Conservation (phyloP, 768 basidiomycete genomes). For the Megacollybia marginata region DNA sequence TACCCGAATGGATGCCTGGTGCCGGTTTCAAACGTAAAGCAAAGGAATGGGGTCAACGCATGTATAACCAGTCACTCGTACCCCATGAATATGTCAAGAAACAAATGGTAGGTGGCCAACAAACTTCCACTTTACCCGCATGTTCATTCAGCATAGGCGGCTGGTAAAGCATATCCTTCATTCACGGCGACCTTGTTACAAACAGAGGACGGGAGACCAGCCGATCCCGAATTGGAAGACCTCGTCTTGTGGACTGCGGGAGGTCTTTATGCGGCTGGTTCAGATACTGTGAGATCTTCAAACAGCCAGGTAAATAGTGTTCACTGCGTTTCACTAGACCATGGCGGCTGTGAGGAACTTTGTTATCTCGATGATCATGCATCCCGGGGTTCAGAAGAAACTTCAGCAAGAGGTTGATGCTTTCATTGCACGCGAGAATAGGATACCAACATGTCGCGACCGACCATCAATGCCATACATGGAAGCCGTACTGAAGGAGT, state of each 20-base stretch:
- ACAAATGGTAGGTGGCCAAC: constrained; percentile 7
- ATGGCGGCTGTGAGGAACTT: constrained; percentile 9
- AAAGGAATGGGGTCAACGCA: constrained; percentile 2
- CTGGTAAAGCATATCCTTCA: constrained; percentile 2
- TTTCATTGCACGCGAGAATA: constrained; percentile 9
- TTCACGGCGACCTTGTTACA: constrained; percentile 2
- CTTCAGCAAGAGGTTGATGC: constrained; percentile 14
- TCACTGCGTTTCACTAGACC: constrained; percentile 1
- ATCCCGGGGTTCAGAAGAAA: constrained; percentile 9
- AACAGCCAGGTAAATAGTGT: too few species aligned
- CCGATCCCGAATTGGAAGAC: constrained; percentile 8
- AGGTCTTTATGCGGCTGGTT: constrained; percentile 10
- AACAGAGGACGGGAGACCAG: background rate
- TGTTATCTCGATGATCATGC: constrained; percentile 12
- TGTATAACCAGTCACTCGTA: constrained; percentile 9
- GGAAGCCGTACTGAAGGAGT: constrained; percentile 9
- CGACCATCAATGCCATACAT: constrained; percentile 11
- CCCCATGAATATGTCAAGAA: constrained; percentile 9
- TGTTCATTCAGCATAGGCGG: constrained; percentile 1
- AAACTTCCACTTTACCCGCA: background rate
- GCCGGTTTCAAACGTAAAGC: constrained; percentile 26
- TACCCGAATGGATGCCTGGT: constrained; percentile 36
- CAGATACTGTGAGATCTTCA: constrained; percentile 6
- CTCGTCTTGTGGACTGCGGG: constrained; percentile 9
- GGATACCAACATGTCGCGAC: constrained; percentile 14